Conservation (phyloP, 2,329 filamentous ascomycete species). For the Septoria petroselini region DNA sequence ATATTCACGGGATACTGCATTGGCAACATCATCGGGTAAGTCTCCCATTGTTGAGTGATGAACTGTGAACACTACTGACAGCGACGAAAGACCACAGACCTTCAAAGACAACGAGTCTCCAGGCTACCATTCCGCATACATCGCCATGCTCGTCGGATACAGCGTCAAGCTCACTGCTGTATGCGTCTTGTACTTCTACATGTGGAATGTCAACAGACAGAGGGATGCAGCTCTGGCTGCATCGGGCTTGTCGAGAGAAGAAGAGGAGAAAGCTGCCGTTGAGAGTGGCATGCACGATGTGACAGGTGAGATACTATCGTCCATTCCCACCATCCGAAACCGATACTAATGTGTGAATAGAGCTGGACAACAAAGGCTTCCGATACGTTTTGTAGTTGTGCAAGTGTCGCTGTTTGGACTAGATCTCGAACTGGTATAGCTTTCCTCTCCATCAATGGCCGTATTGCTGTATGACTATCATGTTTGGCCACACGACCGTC, state of each 20-base stretch:
- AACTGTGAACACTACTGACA: not conserved
- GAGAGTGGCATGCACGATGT: slow-evolving; percentile 56
- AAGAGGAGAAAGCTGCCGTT: slow-evolving; percentile 51
- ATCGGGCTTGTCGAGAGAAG: slow-evolving; percentile 36
- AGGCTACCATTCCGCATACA: slow-evolving; percentile 50
- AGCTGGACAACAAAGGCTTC: slow-evolving; percentile 56
- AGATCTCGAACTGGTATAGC: no score
- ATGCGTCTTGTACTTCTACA: slow-evolving; percentile 53
- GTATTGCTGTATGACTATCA: no score
- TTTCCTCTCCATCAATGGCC: no score
- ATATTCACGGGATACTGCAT: slow-evolving; percentile 45
- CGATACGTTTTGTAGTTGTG: slow-evolving; percentile 43
- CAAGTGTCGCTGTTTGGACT: not conserved
- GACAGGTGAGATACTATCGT: slow-evolving; percentile 35
- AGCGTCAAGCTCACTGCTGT: slow-evolving; percentile 52
- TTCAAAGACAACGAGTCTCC: slow-evolving; percentile 52
- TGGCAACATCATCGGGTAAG: slow-evolving; percentile 48
- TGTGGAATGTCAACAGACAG: slow-evolving; percentile 54
- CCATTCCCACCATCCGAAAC: not conserved
- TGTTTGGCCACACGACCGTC: no score
- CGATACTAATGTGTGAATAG: no score
- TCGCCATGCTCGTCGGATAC: slow-evolving; percentile 58
- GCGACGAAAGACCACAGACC: slow-evolving; percentile 44
- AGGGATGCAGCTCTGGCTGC: slow-evolving; percentile 49
- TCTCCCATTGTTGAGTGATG: not conserved